Evolutionary conservation across 2,329 filamentous ascomycete genomes (phyloP).

Genomic region (Colletotrichum abscissum): DNA sequence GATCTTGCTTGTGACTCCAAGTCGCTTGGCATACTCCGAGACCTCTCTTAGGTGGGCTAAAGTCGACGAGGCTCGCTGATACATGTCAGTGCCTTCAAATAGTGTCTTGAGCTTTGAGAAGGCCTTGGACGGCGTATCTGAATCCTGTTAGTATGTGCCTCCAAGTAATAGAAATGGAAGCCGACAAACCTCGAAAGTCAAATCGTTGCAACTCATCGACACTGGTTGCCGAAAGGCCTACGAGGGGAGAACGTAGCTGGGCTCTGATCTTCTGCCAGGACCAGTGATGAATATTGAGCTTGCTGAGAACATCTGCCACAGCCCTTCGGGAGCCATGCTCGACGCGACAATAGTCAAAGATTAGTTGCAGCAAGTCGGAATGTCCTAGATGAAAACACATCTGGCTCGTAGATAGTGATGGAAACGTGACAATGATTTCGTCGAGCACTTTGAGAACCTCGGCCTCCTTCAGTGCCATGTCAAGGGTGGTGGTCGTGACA

Average conservation of each 20-base stretch:
- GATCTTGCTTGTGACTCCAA: constrained; percentile 80
- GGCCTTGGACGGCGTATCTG: constrained; percentile 67
- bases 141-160: neutral
- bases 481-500: constrained; percentile 82
- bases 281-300: constrained; percentile 83
- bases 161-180: too few species aligned
- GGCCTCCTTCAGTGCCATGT: constrained; percentile 90
- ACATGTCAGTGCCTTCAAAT: constrained; percentile 73
- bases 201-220: constrained; percentile 91
- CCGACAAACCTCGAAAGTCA: constrained; percentile 79
- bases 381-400: constrained; percentile 96
- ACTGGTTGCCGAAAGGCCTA: constrained; percentile 88
- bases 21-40: constrained; percentile 78
- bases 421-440: constrained; percentile 86
- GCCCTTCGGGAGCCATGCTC: constrained; percentile 73
- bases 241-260: constrained; percentile 82
- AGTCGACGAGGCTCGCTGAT: constrained; percentile 79
- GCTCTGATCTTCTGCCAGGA: constrained; percentile 86
- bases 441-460: constrained; percentile 95
- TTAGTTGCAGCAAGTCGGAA: constrained; percentile 83
- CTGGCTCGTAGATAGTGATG: constrained; percentile 74
- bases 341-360: constrained; percentile 92
- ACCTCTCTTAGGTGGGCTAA: constrained; percentile 86
- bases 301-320: constrained; percentile 87
- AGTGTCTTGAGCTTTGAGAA: constrained; percentile 69